These are phyloP conservation scores for Xylaria bambusicola DNA, from an alignment of 495 filamentous ascomycete genomes.

Conservation along the genomic window DNA sequence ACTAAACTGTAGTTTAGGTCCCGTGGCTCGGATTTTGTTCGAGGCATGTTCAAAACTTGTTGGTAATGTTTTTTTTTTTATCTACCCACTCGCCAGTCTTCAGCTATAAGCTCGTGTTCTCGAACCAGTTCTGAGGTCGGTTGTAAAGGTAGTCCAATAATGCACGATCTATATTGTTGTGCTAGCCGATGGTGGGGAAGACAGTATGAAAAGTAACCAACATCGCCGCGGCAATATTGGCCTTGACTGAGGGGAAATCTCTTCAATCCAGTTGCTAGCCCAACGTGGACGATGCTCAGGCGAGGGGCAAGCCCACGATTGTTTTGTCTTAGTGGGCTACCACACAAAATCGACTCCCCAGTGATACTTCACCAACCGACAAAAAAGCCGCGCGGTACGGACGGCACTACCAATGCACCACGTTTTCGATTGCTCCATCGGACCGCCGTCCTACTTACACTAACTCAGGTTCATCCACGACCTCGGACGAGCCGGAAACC, in stretches of 20 bases:
- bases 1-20: background rate
- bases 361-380: no score
- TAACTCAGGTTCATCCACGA: no score
- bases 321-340: background rate
- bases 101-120: background rate
- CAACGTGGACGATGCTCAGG: background rate
- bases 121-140: background rate
- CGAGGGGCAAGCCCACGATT: background rate
- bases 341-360: no score
- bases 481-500: background rate
- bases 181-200: background rate
- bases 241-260: background rate
- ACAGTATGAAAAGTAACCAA: background rate
- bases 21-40: background rate
- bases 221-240: background rate
- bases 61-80: no score
- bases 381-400: no score
- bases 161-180: background rate
- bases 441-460: no score
- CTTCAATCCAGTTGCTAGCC: background rate
- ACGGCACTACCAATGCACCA: no score
- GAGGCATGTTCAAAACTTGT: background rate
- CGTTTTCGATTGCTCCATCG: no score
- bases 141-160: constrained; percentile 3
- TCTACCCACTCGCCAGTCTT: no score